Base-by-base conservation (phyloP, 306 rosid species). In the Elaeagnus macrophylla region DNA sequence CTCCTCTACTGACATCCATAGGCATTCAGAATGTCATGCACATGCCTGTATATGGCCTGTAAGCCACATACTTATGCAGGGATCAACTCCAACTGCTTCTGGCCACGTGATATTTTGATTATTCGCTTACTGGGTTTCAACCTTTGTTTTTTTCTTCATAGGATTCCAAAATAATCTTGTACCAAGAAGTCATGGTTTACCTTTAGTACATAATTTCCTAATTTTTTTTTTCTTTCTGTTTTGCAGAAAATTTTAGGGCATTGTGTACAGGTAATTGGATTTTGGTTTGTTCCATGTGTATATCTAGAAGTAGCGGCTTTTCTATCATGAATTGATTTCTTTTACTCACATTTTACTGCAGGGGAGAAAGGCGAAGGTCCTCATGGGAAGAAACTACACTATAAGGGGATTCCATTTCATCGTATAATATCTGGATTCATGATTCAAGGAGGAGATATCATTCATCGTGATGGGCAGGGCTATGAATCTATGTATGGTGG, bases 371-470 rank as follows among this genome's bases (percentile, higher is more conserved):
- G 94, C 46, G 64, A 79, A 75, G 74, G 72, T 73, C 67, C 63
- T 60, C 67, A 54, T 56, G 86, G 89, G 8, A 59, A 70, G 65
- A 70, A 61, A 49, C 85, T 87, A 54, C 86, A 73, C 57, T 87
- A 83, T 51, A 87, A 87, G 74, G 89, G 86, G 57, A 70, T 63
- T 12, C 86, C 81, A 50, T 77, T 87, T 70, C 94, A 83, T 73
- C 86, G 89, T 64, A 83, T 87, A 52, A 51, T 83, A 68, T 79
- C 86, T 53, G 94, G 95, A 47, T 87, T 87, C 20, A 39, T 83
- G 79, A 77, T 83, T 81, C 89, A 87, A 76, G 95, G 94, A 32
- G 95, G 95, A 55, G 94, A 87, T 74, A 81, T 83, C 53, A 59
- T 75, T 45, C 59, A 71, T 47, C 73, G 46, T 39, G 81, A 79